A percentile compares a stretch with the other conserved stretches of the same genome.
Evolutionary conservation across 768 basidiomycete genomes (phyloP).

Genomic region (Lanmaoa pseudosensibilis): DNA sequence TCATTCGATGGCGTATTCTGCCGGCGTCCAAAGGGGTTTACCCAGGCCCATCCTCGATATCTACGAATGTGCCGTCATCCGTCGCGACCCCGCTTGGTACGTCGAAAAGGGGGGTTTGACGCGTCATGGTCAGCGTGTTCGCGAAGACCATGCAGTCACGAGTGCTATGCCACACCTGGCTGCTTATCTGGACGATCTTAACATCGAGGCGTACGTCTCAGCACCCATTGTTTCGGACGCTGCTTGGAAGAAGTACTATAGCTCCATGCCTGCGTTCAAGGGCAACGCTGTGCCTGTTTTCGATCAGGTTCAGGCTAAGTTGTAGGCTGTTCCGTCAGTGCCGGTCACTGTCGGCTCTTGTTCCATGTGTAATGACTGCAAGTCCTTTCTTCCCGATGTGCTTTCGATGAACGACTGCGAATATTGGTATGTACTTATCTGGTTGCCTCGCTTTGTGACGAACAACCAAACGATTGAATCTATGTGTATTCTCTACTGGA

Average conservation of each 20-base stretch:
- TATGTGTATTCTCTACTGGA: too few relatives aligned
- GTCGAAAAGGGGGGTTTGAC: background rate
- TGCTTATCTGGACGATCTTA: slow-evolving; percentile 42
- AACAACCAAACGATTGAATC: too few relatives aligned
- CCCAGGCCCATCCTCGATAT: slow-evolving; percentile 53
- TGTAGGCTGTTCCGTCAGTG: too few relatives aligned
- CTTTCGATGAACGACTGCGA: too few relatives aligned
- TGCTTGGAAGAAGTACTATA: slow-evolving; percentile 49
- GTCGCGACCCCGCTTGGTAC: slow-evolving; percentile 4
- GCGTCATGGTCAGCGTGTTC: slow-evolving; percentile 45
- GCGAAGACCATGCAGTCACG: slow-evolving; percentile 43
- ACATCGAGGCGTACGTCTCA: slow-evolving; percentile 48
- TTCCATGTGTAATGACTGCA: too few relatives aligned
- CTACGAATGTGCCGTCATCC: slow-evolving; percentile 46
- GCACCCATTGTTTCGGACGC: slow-evolving; percentile 27
- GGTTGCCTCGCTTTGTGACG: too few relatives aligned
- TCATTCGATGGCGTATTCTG: slow-evolving; percentile 60
- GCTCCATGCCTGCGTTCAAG: slow-evolving; percentile 40
- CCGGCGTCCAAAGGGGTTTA: slow-evolving; percentile 44
- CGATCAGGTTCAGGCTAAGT: slow-evolving; percentile 18
- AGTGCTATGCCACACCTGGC: slow-evolving; percentile 33
- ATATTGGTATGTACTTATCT: too few relatives aligned
- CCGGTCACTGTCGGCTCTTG: too few relatives aligned
- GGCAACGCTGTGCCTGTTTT: slow-evolving; percentile 41
- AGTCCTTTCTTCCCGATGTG: too few relatives aligned